phyloP scores from a whole-genome alignment of 1,139 yeast genomes.

The Kodamaea alishanica region DNA sequence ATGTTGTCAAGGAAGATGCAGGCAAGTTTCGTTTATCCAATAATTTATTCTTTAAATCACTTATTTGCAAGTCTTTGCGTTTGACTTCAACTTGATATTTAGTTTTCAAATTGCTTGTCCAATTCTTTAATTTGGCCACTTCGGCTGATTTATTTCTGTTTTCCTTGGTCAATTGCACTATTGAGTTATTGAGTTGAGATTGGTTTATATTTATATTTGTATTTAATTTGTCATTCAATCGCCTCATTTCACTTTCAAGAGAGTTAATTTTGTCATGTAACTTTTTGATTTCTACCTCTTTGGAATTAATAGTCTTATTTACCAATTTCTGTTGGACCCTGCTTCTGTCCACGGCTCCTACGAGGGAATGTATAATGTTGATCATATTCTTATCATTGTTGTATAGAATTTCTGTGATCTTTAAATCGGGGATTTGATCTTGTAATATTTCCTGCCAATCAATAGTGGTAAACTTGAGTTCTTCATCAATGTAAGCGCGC shows the following conservation, averaged over 20 bases:
- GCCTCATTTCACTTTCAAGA: constrained; percentile 16
- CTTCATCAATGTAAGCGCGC: constrained; percentile 36
- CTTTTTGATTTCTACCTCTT: constrained; percentile 29
- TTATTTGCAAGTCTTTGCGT: constrained; percentile 34
- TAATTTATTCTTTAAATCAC: constrained; percentile 37
- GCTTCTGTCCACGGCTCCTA: constrained; percentile 38
- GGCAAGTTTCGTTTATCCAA: constrained; percentile 31
- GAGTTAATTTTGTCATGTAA: constrained; percentile 20
- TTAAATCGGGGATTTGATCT: constrained; percentile 11
- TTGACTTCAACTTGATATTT: constrained; percentile 43
- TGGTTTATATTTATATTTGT: constrained; percentile 13
- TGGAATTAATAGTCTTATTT: constrained; percentile 27
- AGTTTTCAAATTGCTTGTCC: constrained; percentile 31
- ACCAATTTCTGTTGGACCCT: constrained; percentile 33
- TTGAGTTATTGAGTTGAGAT: constrained; percentile 17
- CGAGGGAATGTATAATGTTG: constrained; percentile 40
- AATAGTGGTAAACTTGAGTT: constrained; percentile 33
- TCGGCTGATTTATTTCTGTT: constrained; percentile 33
- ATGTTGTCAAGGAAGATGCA: constrained; percentile 28
- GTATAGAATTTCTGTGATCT: constrained; percentile 30
- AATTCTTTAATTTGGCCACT: constrained; percentile 25
- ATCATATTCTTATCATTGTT: constrained; percentile 43
- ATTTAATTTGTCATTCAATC: constrained; percentile 16
- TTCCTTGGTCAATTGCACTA: constrained; percentile 19
- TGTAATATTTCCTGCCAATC: constrained; percentile 29